Conservation (phyloP, 345 rosid species). For the Lumnitzera littorea region DNA sequence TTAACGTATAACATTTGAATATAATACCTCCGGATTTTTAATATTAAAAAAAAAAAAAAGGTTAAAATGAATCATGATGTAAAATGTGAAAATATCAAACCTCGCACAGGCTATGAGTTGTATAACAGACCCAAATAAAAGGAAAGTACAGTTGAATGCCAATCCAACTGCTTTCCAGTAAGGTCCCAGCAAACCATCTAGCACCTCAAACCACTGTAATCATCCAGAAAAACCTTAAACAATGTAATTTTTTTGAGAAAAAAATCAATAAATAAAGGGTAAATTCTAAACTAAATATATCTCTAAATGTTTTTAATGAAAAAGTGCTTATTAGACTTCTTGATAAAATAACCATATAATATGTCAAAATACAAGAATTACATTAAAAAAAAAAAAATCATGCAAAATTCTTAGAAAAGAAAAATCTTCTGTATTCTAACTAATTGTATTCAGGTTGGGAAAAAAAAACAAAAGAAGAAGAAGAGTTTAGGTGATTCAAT, state of each 20-base stretch:
- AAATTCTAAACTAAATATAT: neutral
- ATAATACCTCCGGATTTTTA: no score
- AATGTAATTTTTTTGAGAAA: neutral
- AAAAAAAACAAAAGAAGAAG: no score
- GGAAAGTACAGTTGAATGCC: conserved; percentile 80
- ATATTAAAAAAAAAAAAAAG: neutral
- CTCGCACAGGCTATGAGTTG: conserved; percentile 87
- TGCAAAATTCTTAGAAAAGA: no score
- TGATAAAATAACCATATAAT: no score
- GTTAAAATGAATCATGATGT: neutral
- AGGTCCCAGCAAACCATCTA: conserved; percentile 76
- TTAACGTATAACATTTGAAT: no score
- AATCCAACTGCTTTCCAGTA: conserved; percentile 77
- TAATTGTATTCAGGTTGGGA: no score
- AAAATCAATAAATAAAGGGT: neutral
- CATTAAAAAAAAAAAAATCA: no score
- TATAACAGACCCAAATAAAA: conserved; percentile 80
- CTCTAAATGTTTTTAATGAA: no score
- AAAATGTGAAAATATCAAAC: conserved; percentile 15
- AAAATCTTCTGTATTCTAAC: no score
- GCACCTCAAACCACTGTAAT: conserved; percentile 80
- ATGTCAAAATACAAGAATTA: no score
- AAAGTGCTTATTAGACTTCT: no score
- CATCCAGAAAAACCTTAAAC: neutral
- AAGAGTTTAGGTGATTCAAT: no score